A percentile compares a stretch with the other conserved stretches of the same genome.
Conservation (phyloP, 495 filamentous ascomycete species). For the Penicillium maclennaniae region DNA sequence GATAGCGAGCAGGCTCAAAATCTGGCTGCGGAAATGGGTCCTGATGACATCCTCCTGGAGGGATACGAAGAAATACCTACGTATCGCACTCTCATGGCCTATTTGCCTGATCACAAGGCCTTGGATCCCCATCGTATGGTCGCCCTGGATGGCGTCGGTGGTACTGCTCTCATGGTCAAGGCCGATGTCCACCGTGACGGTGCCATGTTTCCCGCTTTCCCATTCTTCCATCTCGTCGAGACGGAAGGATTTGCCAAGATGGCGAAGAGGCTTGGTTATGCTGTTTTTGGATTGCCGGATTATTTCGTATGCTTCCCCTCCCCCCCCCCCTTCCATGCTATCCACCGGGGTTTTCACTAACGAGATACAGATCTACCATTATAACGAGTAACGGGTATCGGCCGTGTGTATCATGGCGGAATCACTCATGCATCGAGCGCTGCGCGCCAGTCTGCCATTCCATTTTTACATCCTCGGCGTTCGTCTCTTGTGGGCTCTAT, state of each 20-base stretch:
- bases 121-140: conserved; percentile 60
- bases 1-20: conserved; percentile 74
- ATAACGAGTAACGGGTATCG: conserved; percentile 64
- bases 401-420: background rate
- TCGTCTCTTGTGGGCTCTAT: background rate
- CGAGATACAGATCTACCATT: conserved; percentile 70
- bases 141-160: conserved; percentile 86
- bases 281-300: conserved; percentile 81
- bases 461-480: conserved; percentile 5
- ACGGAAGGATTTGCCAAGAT: conserved; percentile 98
- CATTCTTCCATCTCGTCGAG: conserved; percentile 95
- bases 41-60: conserved; percentile 89
- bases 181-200: conserved; percentile 96
- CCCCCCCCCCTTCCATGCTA: conserved; percentile 10
- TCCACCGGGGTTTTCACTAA: background rate
- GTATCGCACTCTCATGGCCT: conserved; percentile 89
- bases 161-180: conserved; percentile 90
- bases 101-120: conserved; percentile 55
- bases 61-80: conserved; percentile 91
- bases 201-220: conserved; percentile 96
- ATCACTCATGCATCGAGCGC: conserved; percentile 12
- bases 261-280: conserved; percentile 83
- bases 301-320: conserved; percentile 70
- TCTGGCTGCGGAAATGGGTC: conserved; percentile 72
- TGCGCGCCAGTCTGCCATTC: conserved; percentile 9